Evolutionary conservation across 805 yeast species (phyloP), one percentile per base, ranked within the genome.

Genomic region (Nakazawaea peltata): DNA sequence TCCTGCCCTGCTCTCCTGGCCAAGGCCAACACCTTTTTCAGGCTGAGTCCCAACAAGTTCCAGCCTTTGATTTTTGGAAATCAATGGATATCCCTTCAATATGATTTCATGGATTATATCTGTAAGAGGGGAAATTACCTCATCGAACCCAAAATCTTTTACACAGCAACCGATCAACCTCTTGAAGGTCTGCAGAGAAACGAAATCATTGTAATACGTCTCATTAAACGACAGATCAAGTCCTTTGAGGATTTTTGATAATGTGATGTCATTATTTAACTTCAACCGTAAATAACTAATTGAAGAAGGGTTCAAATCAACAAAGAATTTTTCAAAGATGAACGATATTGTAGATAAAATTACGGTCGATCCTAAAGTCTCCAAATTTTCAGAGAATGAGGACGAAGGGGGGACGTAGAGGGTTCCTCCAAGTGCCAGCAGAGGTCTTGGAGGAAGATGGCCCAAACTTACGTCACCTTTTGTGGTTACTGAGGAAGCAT

Each of bases 131-230:
- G 67, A 67, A 39, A 81, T 57, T n/a, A 78, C 65, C 3, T 67
- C 51, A 47, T 85, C 87, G 51, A 84, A 84, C 1, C 94, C 94
- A 59, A 78, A 84, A 54, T 84, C 94, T 42, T 75, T 78, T 25
- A 81, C 68, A 41, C 85, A 70, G 8, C 81, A 77, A 2, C 92
- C 94, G 15, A 82, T 50, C 18, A 80, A 49, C 26, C 77, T 71
- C 44, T 68, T 68, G 30, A 81, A 58, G 4, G 82, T 57, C 34
- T 74, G 65, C 0, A 70, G 61, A 0, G 81, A 78, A 19, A 70
- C 65, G 17, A 62, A 69, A 40, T 74, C 77, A 36, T 57, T 63
- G 9, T 36, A 15, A 26, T 33, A 28, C 10, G 18, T 16, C 17
- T 32, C 36, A 14, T 30, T 30, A 25, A 36, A 30, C 6, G 34